These are phyloP conservation scores for Phytopythium cucurbitacearum DNA, from an alignment of 352 stramenopile species.

Conservation along the genomic window DNA sequence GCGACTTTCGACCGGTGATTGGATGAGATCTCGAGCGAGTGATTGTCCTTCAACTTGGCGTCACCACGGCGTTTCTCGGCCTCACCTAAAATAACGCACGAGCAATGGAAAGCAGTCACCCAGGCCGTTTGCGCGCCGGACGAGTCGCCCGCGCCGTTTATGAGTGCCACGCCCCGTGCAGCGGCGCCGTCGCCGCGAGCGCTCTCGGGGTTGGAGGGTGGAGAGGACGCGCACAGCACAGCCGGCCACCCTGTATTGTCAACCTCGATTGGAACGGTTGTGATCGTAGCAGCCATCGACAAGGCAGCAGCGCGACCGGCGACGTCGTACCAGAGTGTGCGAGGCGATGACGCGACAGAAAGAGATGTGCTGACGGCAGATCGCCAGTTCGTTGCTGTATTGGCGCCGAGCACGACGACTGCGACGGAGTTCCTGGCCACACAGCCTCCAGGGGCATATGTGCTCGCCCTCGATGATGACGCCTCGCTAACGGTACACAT, in stretches of 20 bases:
- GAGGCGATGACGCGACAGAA: not conserved
- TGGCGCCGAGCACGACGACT: constrained; percentile 33
- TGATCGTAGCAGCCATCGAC: not conserved
- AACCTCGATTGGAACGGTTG: not conserved
- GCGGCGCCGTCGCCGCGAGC: no score
- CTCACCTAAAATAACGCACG: no score
- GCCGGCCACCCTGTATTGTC: not conserved
- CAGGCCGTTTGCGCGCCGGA: not conserved
- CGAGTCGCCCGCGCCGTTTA: not conserved
- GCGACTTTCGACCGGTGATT: not conserved
- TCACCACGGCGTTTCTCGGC: not conserved
- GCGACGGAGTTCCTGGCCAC: constrained; percentile 34
- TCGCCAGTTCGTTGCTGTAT: constrained; percentile 39
- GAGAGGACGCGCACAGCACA: not conserved
- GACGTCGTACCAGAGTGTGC: not conserved
- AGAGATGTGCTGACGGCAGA: not conserved
- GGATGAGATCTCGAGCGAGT: not conserved
- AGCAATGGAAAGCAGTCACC: no score
- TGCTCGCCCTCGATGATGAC: constrained; percentile 43
- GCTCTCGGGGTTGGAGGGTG: not conserved
- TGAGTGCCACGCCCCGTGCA: not conserved
- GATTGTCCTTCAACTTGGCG: constrained; percentile 4
- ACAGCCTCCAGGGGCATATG: constrained; percentile 41
- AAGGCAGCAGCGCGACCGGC: not conserved
- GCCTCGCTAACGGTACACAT: constrained; percentile 39